Evolutionary conservation across 176 grass and related monocot genomes (phyloP).

Genomic region (Eremochloa ophiuroides): DNA sequence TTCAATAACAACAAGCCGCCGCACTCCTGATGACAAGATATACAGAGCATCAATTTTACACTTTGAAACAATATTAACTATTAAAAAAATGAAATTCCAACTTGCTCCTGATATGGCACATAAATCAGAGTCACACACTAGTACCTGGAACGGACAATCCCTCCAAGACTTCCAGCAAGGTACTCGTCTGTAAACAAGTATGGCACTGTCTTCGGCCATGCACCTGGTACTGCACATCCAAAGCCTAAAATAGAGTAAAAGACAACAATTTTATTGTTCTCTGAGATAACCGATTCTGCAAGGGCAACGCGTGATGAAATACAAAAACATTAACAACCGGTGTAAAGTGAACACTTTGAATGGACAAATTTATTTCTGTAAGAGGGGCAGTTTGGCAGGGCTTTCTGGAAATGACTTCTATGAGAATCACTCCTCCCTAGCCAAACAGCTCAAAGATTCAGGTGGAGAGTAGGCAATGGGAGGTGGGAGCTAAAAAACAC

Average conservation of each 20-base stretch:
- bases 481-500: neutral
- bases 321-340: slow-evolving; percentile 7
- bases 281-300: neutral
- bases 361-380: neutral
- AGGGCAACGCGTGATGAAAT: neutral
- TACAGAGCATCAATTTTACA: neutral
- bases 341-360: neutral
- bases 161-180: slow-evolving; percentile 48
- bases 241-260: slow-evolving; percentile 33
- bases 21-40: slow-evolving; percentile 40
- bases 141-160: slow-evolving; percentile 62
- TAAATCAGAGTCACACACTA: neutral
- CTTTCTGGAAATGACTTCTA: too few species aligned
- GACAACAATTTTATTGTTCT: neutral
- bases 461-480: too few species aligned
- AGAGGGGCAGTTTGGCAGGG: neutral
- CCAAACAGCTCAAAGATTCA: too few species aligned
- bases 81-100: neutral
- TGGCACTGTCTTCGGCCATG: slow-evolving; percentile 47
- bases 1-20: slow-evolving; percentile 51
- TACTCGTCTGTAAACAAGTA: slow-evolving; percentile 52
- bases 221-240: slow-evolving; percentile 58
- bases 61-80: neutral
- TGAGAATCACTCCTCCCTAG: too few species aligned
- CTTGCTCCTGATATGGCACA: neutral